Base-by-base conservation (phyloP, 208 protist species). In the Acanthamoeba divionensis region DNA sequence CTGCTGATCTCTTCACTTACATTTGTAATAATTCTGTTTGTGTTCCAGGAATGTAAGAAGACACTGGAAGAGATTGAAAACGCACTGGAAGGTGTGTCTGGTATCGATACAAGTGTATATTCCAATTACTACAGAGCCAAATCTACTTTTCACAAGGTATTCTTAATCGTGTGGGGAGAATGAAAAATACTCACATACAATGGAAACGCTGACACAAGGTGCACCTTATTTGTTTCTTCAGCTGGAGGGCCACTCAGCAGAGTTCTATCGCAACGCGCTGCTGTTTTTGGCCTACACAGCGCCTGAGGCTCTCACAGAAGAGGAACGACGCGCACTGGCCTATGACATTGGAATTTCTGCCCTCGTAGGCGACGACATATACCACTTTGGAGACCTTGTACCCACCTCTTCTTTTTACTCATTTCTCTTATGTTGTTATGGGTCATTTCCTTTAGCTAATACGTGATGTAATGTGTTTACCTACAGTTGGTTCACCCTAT, bases 331-430 rank as follows among this genome's bases (percentile, higher is more conserved):
- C n/a, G 21, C 60, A 29, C 88, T 96, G 52, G 95, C 96, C 8
- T 95, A 93, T 80, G 95, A 97, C 80, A 73, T 97, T 13, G 95
- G 93, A 50, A 91, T 97, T 65, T 94, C 96, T 18, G 95, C 96
- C 44, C 82, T 97, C 8, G 65, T 97, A n/a, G 91, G 87, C 50
- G 90, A 95, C 62, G 50, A 60, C 31, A 92, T 97, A 44, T 97
- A 97, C 90, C 96, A 96, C 90, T 97, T 97, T 93, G 96, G 96
- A 63, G 96, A 97, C 87, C 91, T 97, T 18, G 90, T 96, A 89
- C 41, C 36, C 36, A 41, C 36, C 36, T 41, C 21, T n/a, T 85
- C 26, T 85, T 10, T 85, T 54, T 4, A n/a, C 38, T 45, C 38
- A 41, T 41, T 41, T 38, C 24, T n/a, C 62, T 66, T 9, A 48